A percentile compares a stretch with the other conserved stretches of the same genome.
Conservation (phyloP, 2,329 filamentous ascomycete species). For the Colletotrichum agaves region DNA sequence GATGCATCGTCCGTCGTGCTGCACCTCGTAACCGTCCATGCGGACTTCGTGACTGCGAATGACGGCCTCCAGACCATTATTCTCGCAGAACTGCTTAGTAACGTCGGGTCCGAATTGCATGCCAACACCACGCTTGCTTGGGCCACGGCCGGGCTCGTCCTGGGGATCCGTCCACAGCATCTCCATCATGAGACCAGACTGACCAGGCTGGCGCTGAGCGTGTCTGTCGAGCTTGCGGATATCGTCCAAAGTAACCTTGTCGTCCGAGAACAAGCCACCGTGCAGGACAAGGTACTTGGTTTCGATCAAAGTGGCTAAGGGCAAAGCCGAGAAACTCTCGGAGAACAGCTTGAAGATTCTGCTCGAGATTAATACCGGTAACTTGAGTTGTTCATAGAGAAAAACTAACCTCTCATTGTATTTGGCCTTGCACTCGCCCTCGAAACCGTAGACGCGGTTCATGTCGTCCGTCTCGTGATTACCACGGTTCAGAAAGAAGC, state of each 20-base stretch:
- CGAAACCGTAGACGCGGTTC: constrained; percentile 98
- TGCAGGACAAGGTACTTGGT: constrained; percentile 92
- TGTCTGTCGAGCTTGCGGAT: constrained; percentile 93
- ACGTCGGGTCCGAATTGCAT: constrained; percentile 97
- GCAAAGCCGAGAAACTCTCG: constrained; percentile 94
- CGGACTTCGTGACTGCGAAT: constrained; percentile 98
- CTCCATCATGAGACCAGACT: constrained; percentile 98
- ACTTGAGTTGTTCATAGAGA: not conserved
- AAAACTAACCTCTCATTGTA: constrained; percentile 80
- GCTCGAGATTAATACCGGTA: constrained; percentile 36
- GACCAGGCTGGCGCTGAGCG: constrained; percentile 90
- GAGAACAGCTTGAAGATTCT: constrained; percentile 97
- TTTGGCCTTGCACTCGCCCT: constrained; percentile 98
- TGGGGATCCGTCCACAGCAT: constrained; percentile 99
- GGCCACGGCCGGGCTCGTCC: constrained; percentile 83
- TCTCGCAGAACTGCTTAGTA: constrained; percentile 96
- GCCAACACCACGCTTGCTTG: constrained; percentile 95
- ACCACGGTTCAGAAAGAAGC: constrained; percentile 95
- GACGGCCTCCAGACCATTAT: constrained; percentile 92
- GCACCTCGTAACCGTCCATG: constrained; percentile 99
- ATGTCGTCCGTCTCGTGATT: constrained; percentile 99
- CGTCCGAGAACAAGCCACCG: constrained; percentile 94
- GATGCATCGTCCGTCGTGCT: constrained; percentile 95
- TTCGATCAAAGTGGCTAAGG: constrained; percentile 91
- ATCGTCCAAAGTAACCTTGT: constrained; percentile 90